phyloP scores from a whole-genome alignment of 352 stramenopile species.

The Phytophthora uliginosa region DNA sequence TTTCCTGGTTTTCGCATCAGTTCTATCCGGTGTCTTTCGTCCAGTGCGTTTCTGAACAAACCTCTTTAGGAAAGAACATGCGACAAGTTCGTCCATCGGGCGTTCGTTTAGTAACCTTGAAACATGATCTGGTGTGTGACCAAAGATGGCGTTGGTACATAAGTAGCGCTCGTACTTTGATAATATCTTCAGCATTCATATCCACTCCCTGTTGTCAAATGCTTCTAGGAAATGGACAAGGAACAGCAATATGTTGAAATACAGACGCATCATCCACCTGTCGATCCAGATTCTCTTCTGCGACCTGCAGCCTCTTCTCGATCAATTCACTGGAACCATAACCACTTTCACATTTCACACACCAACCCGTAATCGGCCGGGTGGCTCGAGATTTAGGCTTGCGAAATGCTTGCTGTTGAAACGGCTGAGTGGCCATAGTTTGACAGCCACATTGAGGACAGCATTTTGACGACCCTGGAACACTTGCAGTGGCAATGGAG shows the following conservation, averaged over 20 bases:
- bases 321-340: neutral
- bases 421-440: too few relatives aligned
- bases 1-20: conserved; percentile 1
- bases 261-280: neutral
- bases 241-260: neutral
- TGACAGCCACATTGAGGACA: neutral
- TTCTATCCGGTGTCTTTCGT: conserved; percentile 5
- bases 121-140: conserved; percentile 11
- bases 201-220: neutral
- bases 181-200: neutral
- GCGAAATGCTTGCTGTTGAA: neutral
- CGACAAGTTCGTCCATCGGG: conserved; percentile 1
- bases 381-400: neutral
- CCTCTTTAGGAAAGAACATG: conserved; percentile 15
- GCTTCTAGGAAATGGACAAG: neutral
- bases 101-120: conserved; percentile 13
- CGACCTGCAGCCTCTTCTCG: neutral
- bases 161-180: neutral
- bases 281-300: neutral
- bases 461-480: neutral
- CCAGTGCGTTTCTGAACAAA: conserved; percentile 1
- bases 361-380: too few relatives aligned
- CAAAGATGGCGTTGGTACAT: conserved; percentile 16
- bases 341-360: neutral
- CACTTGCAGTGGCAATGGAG: neutral